Base-by-base conservation (phyloP, 176 grass and related monocot genomes). In the Alloteropsis semialata region DNA sequence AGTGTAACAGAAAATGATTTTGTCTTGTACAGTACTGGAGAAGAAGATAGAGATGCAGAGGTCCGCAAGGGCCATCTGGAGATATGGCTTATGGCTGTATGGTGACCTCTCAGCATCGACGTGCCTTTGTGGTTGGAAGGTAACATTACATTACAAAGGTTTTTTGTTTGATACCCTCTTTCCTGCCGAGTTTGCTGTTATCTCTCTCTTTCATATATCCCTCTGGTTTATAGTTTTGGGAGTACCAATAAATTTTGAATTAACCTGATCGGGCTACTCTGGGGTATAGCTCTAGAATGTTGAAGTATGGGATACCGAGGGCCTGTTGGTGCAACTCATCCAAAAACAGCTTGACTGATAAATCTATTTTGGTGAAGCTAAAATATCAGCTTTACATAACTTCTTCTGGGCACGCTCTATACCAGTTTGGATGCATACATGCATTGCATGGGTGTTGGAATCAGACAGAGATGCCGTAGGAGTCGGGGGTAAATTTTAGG, bases 101-200 rank as follows among this genome's bases (percentile, higher is more conserved):
- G 6, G 32, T n/a, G 42, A 16, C 19, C 65, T 72, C 56, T 87
- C 64, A 43, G 33, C 43, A 69, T 88, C 64, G 24, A 22, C 44
- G 55, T 78, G 9, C 25, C 25, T 15, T 27, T 51, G 22, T 67
- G 24, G 41, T 61, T 43, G 76, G 59, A 68, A 53, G 77, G 19
- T 79, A 75, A 50, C 33, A 29, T 34, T 17, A 74, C 24, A 38
- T 2, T 55, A 3, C 41, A 11, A 60, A 32, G 3, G 10, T 2
- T 28, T 79, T 50, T 37, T 44, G 9, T 12, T 45, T 45, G 37
- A 13, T 73, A 15, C 34, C 10, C 22, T 44, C 4, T 14, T 48
- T 82, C 25, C 19, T 19, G 37, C 42, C 67, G 69, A 60, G 53
- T 25, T 71, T 25, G 27, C 28, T 53, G 55, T 34, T 65, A 43